Conservation (phyloP, 2,329 filamentous ascomycete species). For the Didymellaceae sp. region DNA sequence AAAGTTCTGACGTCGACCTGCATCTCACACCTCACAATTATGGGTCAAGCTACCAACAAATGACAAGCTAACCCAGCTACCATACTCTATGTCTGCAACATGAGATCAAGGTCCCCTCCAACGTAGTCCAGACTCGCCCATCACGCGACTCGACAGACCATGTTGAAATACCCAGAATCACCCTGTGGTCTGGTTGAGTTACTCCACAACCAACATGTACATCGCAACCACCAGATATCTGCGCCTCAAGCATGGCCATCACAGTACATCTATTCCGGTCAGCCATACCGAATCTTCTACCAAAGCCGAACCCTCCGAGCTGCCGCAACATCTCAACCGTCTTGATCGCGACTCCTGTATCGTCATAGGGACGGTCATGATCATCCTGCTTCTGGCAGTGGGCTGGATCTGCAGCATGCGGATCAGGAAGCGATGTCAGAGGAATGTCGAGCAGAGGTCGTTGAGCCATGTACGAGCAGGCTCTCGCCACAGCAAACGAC, state of each 20-base stretch:
- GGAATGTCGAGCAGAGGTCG: not conserved
- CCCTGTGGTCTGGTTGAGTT: not conserved
- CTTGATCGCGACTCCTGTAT: slow-evolving; percentile 1
- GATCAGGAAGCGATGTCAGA: not conserved
- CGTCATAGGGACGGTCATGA: not conserved
- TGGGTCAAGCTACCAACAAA: too few species aligned
- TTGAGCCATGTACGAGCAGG: not conserved
- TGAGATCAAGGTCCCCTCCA: slow-evolving; percentile 3
- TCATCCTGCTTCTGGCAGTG: not conserved
- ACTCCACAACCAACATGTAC: not conserved
- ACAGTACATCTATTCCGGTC: not conserved
- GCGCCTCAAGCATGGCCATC: not conserved
- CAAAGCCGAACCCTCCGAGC: not conserved
- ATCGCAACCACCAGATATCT: not conserved
- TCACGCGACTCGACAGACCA: too few species aligned
- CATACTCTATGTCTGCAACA: slow-evolving; percentile 6
- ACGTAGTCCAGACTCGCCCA: too few species aligned
- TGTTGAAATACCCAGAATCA: too few species aligned
- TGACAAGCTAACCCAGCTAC: too few species aligned
- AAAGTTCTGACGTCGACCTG: too few species aligned
- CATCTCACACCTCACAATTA: too few species aligned
- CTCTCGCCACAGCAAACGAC: not conserved
- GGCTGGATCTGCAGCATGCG: not conserved
- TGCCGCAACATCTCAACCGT: not conserved
- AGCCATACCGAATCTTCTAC: not conserved